These are phyloP conservation scores for Hypoxylon intermedium DNA, from an alignment of 495 filamentous ascomycete species.

Conservation along the genomic window DNA sequence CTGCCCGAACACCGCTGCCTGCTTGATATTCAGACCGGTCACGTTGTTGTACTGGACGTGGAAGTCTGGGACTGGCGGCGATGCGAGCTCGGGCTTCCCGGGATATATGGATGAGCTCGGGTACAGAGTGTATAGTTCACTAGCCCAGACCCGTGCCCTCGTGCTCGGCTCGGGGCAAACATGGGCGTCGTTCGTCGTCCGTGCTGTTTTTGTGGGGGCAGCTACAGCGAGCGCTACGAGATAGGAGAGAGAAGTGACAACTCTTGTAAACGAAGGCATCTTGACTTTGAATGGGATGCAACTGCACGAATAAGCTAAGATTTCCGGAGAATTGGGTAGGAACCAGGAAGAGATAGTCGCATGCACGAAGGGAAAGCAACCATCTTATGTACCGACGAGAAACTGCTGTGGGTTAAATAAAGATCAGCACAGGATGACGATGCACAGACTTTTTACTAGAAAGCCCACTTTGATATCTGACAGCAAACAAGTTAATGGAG, in stretches of 20 bases:
- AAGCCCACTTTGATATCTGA: not conserved
- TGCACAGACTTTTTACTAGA: not conserved
- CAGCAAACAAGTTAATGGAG: not conserved
- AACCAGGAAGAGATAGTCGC: not conserved
- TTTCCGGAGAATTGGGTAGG: not conserved
- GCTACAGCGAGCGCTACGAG: not conserved
- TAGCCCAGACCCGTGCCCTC: slow-evolving; percentile 5
- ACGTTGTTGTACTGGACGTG: slow-evolving; percentile 25
- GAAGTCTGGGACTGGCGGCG: not conserved
- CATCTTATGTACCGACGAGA: not conserved
- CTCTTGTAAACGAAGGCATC: slow-evolving; percentile 14
- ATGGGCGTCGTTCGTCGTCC: not conserved
- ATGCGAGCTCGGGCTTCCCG: not conserved
- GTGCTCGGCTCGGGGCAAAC: not conserved
- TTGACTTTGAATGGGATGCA: not conserved
- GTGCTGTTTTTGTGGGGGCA: not conserved
- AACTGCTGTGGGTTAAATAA: not conserved
- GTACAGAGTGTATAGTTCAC: slow-evolving; percentile 13
- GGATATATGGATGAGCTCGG: not conserved
- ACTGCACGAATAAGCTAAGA: no score
- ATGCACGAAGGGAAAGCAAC: not conserved
- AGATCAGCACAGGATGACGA: not conserved
- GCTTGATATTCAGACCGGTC: slow-evolving; percentile 9
- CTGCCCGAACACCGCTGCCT: slow-evolving; percentile 8
- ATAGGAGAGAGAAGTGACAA: slow-evolving; percentile 1